A percentile compares a stretch with the other conserved stretches of the same genome.
Evolutionary conservation across 2,329 filamentous ascomycete species (phyloP).

Genomic region (Aspergillus niger): DNA sequence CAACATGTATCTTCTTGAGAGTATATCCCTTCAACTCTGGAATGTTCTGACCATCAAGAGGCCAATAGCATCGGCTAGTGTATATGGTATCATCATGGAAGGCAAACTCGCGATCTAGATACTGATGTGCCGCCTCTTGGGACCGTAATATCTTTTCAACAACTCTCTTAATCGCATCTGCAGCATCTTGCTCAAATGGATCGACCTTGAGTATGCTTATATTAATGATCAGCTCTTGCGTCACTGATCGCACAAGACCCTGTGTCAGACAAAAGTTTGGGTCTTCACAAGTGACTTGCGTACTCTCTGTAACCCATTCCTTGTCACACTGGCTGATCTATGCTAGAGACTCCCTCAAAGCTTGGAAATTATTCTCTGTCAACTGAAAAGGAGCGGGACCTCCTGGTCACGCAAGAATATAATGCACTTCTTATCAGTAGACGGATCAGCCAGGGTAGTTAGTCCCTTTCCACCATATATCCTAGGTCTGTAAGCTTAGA

Average conservation of each 20-base stretch:
- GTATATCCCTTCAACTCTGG: neutral
- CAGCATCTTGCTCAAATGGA: conserved; percentile 4
- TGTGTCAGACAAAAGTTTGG: conserved; percentile 15
- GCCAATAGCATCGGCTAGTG: conserved; percentile 16
- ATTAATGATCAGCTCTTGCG: conserved; percentile 12
- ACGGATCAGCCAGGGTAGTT: conserved; percentile 5
- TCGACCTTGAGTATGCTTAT: conserved; percentile 20
- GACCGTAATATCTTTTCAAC: neutral
- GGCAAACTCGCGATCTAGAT: no score
- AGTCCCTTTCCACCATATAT: conserved; percentile 9
- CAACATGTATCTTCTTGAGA: neutral
- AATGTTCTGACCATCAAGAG: neutral
- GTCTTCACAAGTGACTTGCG: conserved; percentile 14
- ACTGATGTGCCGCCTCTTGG: neutral
- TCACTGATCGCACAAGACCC: conserved; percentile 15
- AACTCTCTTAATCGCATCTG: neutral
- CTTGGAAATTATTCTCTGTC: neutral
- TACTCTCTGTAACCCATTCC: conserved; percentile 10
- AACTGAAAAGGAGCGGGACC: conserved; percentile 16
- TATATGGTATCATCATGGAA: conserved; percentile 13
- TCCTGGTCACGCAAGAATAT: conserved; percentile 20
- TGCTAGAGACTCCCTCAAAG: neutral
- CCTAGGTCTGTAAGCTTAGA: neutral
- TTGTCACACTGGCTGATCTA: neutral
- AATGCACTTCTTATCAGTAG: neutral